These are phyloP conservation scores for Botrytis fabae DNA, from an alignment of 2,329 filamentous ascomycete species.

Conservation along the genomic window DNA sequence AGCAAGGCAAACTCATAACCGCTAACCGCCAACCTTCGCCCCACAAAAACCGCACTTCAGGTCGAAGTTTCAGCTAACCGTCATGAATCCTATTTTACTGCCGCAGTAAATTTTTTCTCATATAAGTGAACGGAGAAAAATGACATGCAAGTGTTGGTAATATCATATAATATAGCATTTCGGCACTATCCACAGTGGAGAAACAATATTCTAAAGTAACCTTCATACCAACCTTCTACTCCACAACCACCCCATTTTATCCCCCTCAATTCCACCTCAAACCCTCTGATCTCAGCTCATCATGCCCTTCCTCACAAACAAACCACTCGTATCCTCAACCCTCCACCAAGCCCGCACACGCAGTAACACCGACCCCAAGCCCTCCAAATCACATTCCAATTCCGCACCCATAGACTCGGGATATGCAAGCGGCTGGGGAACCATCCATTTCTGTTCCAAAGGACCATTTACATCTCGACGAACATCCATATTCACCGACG, in stretches of 20 bases:
- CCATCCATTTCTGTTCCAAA: neutral
- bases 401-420: neutral
- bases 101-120: neutral
- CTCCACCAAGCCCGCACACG: neutral
- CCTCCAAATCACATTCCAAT: neutral
- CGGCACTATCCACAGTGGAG: neutral
- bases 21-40: neutral
- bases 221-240: neutral
- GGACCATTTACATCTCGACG: neutral
- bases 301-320: neutral
- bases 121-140: neutral
- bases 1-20: neutral
- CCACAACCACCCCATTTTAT: neutral
- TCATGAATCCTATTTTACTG: neutral
- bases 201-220: neutral
- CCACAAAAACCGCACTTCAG: neutral
- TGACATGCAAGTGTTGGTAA: neutral
- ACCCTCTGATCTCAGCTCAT: neutral
- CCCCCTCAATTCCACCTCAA: neutral
- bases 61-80: neutral
- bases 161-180: neutral
- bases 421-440: neutral
- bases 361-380: neutral
- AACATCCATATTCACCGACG: neutral
- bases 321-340: neutral